Base-by-base conservation (phyloP, 495 filamentous ascomycete genomes). In the Hypoxylon lienhwacheense region DNA sequence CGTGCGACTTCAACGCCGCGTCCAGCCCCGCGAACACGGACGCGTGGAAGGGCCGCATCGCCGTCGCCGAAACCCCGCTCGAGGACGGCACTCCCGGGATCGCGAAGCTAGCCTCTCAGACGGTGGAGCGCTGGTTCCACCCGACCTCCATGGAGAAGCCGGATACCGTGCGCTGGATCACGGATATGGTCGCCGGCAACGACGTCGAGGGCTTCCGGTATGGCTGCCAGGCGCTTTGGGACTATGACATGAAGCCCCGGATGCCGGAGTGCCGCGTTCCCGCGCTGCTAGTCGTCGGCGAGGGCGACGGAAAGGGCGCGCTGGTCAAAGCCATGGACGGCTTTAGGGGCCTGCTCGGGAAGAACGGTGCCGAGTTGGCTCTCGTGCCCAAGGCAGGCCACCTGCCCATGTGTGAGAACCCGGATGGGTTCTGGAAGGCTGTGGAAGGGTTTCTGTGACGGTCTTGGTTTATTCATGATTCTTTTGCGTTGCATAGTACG, bases 341-440 rank as follows among this genome's bases (percentile, higher is more conserved):
- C 20, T 89, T 91, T 76, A 81, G 77, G 48, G 71, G 69, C 0
- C 66, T 72, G 36, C 63, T 87, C 48, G 81, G 80, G 3, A 45
- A 54, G 4, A 64, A 65, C 0, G 81, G 76, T 1, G 78, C 80
- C 0, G 77, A 81, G 64, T 71, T 86, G 48, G 79, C 73, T 64
- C 65, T 85, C 41, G 78, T 91, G 41, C 78, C 84, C 1, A 67
- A 72, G 17, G 85, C 87, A 0, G 89, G 89, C 0, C 89, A 93
- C 72, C 67, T 93, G 70, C 89, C 89, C 3, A 93, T 93, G 89
- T 83, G 81, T 26, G 88, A 93, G 74, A 80, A 85, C 52, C 85
- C 86, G 6, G 68, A 70, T 52, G 79, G 77, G 8, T 87, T 90
- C 67, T 82, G 82, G 54, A 74, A 77, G 33, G 78, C 80, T 26